phyloP scores from a whole-genome alignment of 345 rosid species.

The Jatropha curcas region DNA sequence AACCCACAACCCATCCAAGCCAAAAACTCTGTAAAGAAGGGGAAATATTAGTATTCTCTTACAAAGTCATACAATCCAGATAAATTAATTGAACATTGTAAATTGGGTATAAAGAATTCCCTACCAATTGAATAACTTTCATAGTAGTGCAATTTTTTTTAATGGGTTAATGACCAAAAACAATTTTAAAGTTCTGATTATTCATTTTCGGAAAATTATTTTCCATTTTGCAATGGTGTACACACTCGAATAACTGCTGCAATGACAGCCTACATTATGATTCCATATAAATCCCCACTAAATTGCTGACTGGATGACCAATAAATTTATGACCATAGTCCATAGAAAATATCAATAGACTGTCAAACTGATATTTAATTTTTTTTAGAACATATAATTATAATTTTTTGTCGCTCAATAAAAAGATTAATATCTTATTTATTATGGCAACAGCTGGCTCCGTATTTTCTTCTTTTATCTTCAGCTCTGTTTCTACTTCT shows the following conservation, averaged over 20 bases:
- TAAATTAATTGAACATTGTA: not conserved
- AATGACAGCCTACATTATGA: not conserved
- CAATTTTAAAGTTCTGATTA: not conserved
- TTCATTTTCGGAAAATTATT: not conserved
- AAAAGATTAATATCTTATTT: too few species aligned
- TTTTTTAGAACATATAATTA: too few species aligned
- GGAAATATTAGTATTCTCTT: not conserved
- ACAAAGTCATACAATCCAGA: not conserved
- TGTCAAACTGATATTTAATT: too few species aligned
- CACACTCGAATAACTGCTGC: not conserved
- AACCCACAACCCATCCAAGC: conserved; percentile 85
- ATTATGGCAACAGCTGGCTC: too few species aligned
- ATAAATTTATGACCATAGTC: too few species aligned
- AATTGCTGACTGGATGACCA: not conserved
- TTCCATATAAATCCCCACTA: not conserved
- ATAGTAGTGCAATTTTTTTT: not conserved
- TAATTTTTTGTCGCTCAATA: too few species aligned
- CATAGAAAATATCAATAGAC: too few species aligned
- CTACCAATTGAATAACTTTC: not conserved
- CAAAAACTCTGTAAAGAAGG: conserved; percentile 68
- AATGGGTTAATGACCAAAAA: not conserved
- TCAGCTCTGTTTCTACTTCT: too few species aligned
- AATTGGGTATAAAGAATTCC: not conserved
- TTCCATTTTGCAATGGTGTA: not conserved
- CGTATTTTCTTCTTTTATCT: too few species aligned